Base-by-base conservation (phyloP, 106 monocot genomes). In the Agapanthus africanus region DNA sequence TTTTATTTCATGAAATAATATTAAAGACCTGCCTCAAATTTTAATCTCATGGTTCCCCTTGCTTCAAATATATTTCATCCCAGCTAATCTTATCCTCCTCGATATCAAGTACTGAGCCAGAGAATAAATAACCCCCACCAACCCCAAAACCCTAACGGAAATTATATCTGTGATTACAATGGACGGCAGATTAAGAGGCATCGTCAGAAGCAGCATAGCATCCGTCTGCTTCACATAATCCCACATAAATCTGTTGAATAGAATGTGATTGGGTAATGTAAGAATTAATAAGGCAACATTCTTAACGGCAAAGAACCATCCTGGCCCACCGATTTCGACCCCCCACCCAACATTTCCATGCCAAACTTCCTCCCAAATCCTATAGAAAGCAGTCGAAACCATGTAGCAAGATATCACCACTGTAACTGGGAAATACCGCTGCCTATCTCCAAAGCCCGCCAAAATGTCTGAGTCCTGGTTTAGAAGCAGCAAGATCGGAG, bases 161-260 rank as follows among this genome's bases (percentile, higher is more conserved):
- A 79, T 14, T 71, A 99, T 80, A 76, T 99, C 90, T 16, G 99
- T 99, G 42, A 99, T 99, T 37, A 99, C 47, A 2, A 99, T 80
- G 0, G 92, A 87, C 18, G 99, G 99, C 63, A 99, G 60, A 76
- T 99, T 99, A 54, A 99, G 90, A 19, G 99, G 99, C 87, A 99
- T 72, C 4, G 99, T 99, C 60, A 99, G 77, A 27, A 99, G 75
- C 65, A 99, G 51, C 61, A 85, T 76, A 3, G 75, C 51, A 71
- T 93, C 99, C 21, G 93, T 90, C 72, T 99, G 99, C 65, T 93
- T 99, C 52, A 93, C 90, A 76, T 93, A 93, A 72, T 99, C 99
- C 99, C 99, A 99, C 93, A 99, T 93, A 71, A 99, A 99, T 25
- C 99, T 75, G 63, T 93, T 99, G 76, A 99, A 90, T 4, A 99